These are phyloP conservation scores for Amphichorda felina DNA, from an alignment of 2,329 filamentous ascomycete species.

Conservation along the genomic window DNA sequence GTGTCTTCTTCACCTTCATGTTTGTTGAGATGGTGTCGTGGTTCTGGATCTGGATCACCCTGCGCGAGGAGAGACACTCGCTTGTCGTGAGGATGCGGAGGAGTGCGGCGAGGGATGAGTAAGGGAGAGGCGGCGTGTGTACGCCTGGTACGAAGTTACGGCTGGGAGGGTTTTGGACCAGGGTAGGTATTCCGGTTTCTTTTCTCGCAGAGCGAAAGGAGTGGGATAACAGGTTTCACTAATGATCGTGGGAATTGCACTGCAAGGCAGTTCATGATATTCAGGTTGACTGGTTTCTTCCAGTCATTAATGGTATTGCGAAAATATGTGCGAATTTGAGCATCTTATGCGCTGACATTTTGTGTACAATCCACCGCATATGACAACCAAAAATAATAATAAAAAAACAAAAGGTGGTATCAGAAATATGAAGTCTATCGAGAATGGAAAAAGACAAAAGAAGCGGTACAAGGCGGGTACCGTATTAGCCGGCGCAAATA, in stretches of 20 bases:
- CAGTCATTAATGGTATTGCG: no score
- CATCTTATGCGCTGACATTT: neutral
- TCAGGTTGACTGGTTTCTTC: no score
- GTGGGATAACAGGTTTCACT: no score
- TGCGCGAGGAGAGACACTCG: conserved; percentile 50
- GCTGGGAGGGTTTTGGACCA: neutral
- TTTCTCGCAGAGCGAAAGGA: no score
- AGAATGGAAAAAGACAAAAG: neutral
- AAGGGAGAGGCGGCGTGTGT: neutral
- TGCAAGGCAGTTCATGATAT: no score
- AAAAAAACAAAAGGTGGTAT: conserved; percentile 2
- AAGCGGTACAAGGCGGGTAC: no score
- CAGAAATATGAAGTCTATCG: neutral
- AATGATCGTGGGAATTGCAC: no score
- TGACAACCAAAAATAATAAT: neutral
- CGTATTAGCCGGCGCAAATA: no score
- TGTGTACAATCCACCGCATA: neutral
- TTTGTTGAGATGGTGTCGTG: conserved; percentile 76
- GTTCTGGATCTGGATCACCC: conserved; percentile 73
- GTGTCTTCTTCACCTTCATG: conserved; percentile 72
- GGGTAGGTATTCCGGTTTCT: no score
- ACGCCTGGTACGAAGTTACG: neutral
- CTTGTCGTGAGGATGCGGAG: conserved; percentile 26
- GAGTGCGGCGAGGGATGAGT: conserved; percentile 8
- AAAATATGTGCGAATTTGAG: no score